Conservation (phyloP, 2,329 filamentous ascomycete genomes). For the Colletotrichum caudatum region DNA sequence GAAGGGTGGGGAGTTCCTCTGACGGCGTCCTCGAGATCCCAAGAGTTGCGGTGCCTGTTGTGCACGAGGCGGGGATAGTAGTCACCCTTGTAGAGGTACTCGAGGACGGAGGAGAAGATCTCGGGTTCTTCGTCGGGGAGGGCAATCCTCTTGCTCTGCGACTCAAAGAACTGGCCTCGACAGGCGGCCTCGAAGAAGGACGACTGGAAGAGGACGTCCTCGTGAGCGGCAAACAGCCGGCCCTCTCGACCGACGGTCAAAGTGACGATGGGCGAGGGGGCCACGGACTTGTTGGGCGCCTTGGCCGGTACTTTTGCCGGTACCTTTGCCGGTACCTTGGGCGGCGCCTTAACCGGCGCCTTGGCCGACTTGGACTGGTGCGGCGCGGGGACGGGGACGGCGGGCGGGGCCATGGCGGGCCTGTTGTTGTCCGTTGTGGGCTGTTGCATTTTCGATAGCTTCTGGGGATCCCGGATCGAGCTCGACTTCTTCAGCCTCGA, state of each 20-base stretch:
- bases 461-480: constrained; percentile 76
- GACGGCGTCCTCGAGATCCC: constrained; percentile 80
- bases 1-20: constrained; percentile 59
- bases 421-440: constrained; percentile 72
- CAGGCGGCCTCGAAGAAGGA: constrained; percentile 80
- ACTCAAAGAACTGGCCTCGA: constrained; percentile 72
- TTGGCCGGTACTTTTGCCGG: constrained; percentile 17
- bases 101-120: constrained; percentile 89
- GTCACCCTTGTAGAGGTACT: constrained; percentile 94
- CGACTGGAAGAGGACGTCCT: constrained; percentile 83
- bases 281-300: constrained; percentile 44
- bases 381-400: constrained; percentile 55
- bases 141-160: constrained; percentile 81
- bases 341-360: background rate
- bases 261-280: constrained; percentile 79
- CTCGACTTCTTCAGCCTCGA: constrained; percentile 78
- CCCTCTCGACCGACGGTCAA: constrained; percentile 83
- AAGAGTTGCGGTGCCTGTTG: constrained; percentile 83
- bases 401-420: constrained; percentile 50
- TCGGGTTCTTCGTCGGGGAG: constrained; percentile 90
- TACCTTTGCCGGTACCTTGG: too few relatives aligned
- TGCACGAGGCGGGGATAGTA: constrained; percentile 88
- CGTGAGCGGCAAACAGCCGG: constrained; percentile 92
- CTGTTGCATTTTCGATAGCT: constrained; percentile 87
- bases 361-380: constrained; percentile 58